phyloP scores from a whole-genome alignment of 805 yeast species.

The Zygotorulaspora florentina region DNA sequence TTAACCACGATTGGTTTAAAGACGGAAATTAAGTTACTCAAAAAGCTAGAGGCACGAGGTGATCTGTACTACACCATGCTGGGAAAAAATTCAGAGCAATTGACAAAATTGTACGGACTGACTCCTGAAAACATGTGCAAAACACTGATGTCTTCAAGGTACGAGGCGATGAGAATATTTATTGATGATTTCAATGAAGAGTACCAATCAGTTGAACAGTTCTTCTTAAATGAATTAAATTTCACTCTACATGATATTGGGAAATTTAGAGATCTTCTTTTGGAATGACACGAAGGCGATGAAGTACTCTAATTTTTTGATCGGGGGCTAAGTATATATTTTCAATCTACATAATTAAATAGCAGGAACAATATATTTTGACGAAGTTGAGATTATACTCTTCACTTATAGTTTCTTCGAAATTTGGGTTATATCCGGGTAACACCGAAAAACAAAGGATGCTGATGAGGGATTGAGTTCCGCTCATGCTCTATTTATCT shows the following conservation, averaged over 20 bases:
- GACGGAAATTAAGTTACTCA: constrained; percentile 37
- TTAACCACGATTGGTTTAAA: constrained; percentile 61
- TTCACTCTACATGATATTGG: constrained; percentile 44
- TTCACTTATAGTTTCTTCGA: not conserved
- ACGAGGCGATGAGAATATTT: constrained; percentile 66
- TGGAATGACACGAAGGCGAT: constrained; percentile 13
- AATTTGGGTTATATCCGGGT: not conserved
- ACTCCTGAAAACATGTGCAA: constrained; percentile 47
- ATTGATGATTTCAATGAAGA: constrained; percentile 48
- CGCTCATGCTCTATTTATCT: not conserved
- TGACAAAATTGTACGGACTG: constrained; percentile 26
- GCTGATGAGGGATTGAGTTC: constrained; percentile 1
- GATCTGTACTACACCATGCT: constrained; percentile 34
- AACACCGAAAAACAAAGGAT: not conserved
- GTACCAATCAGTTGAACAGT: constrained; percentile 53
- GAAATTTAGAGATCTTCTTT: constrained; percentile 34
- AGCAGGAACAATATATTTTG: too few relatives aligned
- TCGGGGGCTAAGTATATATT: not conserved
- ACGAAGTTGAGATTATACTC: not conserved
- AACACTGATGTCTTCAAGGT: constrained; percentile 57
- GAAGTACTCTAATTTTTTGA: too few relatives aligned
- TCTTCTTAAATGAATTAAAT: constrained; percentile 42
- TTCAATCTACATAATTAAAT: not conserved
- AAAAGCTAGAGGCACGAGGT: constrained; percentile 35
- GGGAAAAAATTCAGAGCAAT: constrained; percentile 26